Base-by-base conservation (phyloP, 768 basidiomycete species). In the Mrakia hoshinonis region DNA sequence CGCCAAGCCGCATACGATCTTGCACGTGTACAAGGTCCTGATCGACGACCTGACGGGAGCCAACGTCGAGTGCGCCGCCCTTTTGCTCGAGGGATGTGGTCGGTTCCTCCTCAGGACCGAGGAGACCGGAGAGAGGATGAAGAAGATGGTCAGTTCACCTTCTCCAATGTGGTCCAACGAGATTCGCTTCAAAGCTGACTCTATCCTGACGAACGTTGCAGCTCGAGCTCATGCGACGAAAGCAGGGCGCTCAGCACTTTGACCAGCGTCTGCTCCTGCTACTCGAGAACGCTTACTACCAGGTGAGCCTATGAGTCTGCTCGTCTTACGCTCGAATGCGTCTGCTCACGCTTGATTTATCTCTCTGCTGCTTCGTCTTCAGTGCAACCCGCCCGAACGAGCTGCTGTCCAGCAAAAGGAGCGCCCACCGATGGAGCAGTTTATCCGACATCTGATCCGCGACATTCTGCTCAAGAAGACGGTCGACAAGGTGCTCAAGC, bases 301-400 rank as follows among this genome's bases (percentile, higher is more conserved):
- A 93, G 85, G 92, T 92, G 60, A 61, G 79, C 74, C 43, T 46
- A 7, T n/a, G n/a, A n/a, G 34, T 20, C 22, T 48, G 9, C 11
- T 36, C 0, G 47, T n/a, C 43, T 29, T 5, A 1, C 24, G 12
- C 22, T 38, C 48, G 5, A 9, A 10, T 10, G 22, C 12, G 1
- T 0, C 31, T 6, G 31, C 15, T 31, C 26, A 6, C 36, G 24
- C 39, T 68, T 29, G 29, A 22, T 3, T 24, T 46, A 4, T 22
- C 31, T 13, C 2, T 11, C 24, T 68, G 18, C 1, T 36, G 18
- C 18, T 43, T 73, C 68, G 31, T 36, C 47, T 26, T 48, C 72
- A 98, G 91, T 97, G 94, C 79, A 98, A 98, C 77, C 96, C 96
- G 5, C 96, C 96, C 0, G 94, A 98, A 74, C 87, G 96, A 66